Conservation (phyloP, 2,329 filamentous ascomycete species). For the Cladophialophora psammophila region DNA sequence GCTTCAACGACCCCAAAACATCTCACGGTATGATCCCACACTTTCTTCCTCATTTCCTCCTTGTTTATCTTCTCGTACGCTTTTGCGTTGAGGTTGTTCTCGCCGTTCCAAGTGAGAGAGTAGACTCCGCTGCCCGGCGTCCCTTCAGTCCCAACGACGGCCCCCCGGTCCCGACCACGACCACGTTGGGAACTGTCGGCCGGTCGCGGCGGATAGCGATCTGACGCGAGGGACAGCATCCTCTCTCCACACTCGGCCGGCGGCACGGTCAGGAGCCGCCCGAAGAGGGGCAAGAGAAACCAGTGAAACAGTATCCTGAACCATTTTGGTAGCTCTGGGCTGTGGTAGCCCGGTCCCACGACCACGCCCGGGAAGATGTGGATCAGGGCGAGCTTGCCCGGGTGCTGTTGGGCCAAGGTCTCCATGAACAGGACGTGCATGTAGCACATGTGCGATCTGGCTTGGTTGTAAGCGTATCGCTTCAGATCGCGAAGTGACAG, state of each 20-base stretch:
- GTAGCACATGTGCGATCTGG: constrained; percentile 44
- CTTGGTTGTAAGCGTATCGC: constrained; percentile 42
- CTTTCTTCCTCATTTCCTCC: constrained; percentile 37
- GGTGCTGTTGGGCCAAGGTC: constrained; percentile 41
- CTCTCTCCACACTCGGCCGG: constrained; percentile 44
- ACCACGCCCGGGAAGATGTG: constrained; percentile 49
- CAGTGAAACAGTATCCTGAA: constrained; percentile 42
- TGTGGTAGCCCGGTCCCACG: constrained; percentile 43
- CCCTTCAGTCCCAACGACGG: constrained; percentile 37
- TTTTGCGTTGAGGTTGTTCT: constrained; percentile 26
- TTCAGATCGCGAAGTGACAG: constrained; percentile 42
- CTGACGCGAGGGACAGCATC: constrained; percentile 41
- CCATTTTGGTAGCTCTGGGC: constrained; percentile 43
- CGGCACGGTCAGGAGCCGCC: constrained; percentile 40
- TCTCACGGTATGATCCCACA: constrained; percentile 40
- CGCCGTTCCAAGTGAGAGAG: constrained; percentile 36
- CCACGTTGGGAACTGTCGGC: not conserved
- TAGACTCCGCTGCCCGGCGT: constrained; percentile 42
- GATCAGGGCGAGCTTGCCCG: constrained; percentile 39
- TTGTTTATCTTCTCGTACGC: constrained; percentile 36
- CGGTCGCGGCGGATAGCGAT: constrained; percentile 32
- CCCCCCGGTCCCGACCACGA: not conserved
- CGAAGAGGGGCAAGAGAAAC: constrained; percentile 36
- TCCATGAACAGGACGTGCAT: constrained; percentile 47
- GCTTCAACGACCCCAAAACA: constrained; percentile 40